Base-by-base conservation (phyloP, 2,329 filamentous ascomycete species). In the Orbilia oligospora region DNA sequence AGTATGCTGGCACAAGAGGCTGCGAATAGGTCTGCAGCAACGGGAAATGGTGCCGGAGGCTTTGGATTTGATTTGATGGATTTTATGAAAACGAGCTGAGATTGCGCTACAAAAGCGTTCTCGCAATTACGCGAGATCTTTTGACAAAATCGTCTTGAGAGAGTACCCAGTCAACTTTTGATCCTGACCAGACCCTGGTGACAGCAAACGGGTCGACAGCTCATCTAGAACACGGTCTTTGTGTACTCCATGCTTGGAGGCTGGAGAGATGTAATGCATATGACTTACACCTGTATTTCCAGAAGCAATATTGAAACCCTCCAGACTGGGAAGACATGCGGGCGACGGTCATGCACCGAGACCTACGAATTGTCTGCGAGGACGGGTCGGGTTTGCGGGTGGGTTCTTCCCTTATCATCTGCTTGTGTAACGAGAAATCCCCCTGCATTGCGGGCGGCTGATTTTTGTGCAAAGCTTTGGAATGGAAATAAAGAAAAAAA, bases 11-110 rank as follows among this genome's bases (percentile, higher is more conserved):
- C 73, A 14, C 71, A 77, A 36, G 73, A 77, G 33, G 65, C 48
- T 0, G 73, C 67, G n/a, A 77, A 77, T 41, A 51, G 73, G n/a
- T 67, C 73, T 48, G 67, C 67, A 10, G 73, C 67, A 38, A 49
- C 51, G 8, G 33, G 51, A 12, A 76, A 55, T 44, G 66, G 30
- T 10, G 30, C 12, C 3, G 20, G 56, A 22, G 79, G 80, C 8
- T 81, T 81, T 49, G 80, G 80, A 61, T 71, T 81, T 44, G 75
- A 80, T 61, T 63, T 81, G 56, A 81, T 81, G 80, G 81, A 81
- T 71, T 80, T 81, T 69, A 80, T 81, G 80, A 81, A 75, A 38
- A 81, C 73, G 12, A 79, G 69, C 48, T 81, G 71, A 36, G 33
- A 81, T 33, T 1, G 22, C 38, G 18, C 38, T 46, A 63, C 22